Evolutionary conservation across 164 flowering plant genomes (phyloP), one percentile per base, ranked within the genome.

Genomic region (Cinnamomum micranthum): DNA sequence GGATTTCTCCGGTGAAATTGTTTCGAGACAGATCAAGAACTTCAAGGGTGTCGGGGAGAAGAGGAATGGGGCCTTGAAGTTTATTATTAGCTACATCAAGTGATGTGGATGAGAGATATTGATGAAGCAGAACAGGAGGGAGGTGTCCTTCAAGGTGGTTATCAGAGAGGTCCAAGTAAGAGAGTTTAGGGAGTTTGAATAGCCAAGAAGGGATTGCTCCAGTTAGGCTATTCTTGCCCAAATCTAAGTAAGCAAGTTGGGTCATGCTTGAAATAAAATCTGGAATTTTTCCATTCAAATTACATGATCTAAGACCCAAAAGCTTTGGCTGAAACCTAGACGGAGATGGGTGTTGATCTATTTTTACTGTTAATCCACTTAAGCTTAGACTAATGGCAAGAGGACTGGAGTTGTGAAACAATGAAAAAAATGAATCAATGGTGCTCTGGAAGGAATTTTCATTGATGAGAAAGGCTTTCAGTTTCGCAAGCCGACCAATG

Each of bases 41-140:
- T 25, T 76, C 71, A 10, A 76, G 25, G 9, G 13, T 65, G 12
- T 33, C 52, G 23, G 69, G 71, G 13, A 19, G 65, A 27, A 41
- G 70, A 71, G 78, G 78, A 23, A 76, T 35, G 51, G 55, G 63
- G 0, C 71, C 79, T 41, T 72, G 71, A 65, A 72, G 75, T 2
- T 55, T 51, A 71, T 77, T 77, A 28, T 33, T 67, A 14, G 66
- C 47, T 24, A 67, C 22, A n/a, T 52, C n/a, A 28, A 77, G 35
- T 66, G 35, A 15, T 27, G 74, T 2, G 11, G n/a, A 10, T 70
- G 52, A 1, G 66, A 7, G 20, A 11, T 3, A 25, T 28, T 5
- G n/a, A 22, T 2, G 6, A 33, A 28, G 66, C 19, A 72, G 25
- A 70, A 27, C 11, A n/a, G 51, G 71, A 33, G 71, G 71, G 7